Conservation (phyloP, 1,139 yeast species). For the Candida pseudoviswanathii region DNA sequence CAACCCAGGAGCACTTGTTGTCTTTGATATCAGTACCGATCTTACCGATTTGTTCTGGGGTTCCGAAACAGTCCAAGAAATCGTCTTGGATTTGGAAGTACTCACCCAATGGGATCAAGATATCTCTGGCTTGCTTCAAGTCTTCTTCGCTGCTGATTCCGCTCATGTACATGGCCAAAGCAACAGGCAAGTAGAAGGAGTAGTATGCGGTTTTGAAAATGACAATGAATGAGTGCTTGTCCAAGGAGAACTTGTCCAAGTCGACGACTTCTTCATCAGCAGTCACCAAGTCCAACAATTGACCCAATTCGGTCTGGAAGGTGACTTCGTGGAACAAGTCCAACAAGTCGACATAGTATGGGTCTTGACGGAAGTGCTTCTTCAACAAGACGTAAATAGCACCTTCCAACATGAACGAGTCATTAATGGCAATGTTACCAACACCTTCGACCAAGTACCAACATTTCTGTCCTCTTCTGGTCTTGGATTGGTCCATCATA, state of each 20-base stretch:
- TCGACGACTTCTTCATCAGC: slow-evolving; percentile 97
- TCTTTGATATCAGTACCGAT: slow-evolving; percentile 98
- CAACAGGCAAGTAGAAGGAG: slow-evolving; percentile 96
- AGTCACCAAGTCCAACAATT: slow-evolving; percentile 89
- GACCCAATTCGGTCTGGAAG: slow-evolving; percentile 97
- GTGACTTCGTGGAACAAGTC: slow-evolving; percentile 95
- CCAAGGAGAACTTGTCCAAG: slow-evolving; percentile 79
- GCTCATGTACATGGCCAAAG: slow-evolving; percentile 91
- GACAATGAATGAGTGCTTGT: slow-evolving; percentile 92
- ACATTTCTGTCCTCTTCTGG: slow-evolving; percentile 98
- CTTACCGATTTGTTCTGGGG: slow-evolving; percentile 96
- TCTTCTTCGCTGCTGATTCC: slow-evolving; percentile 73
- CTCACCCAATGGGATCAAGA: slow-evolving; percentile 93
- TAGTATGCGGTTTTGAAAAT: slow-evolving; percentile 97
- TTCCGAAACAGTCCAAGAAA: slow-evolving; percentile 94
- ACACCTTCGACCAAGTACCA: slow-evolving; percentile 88
- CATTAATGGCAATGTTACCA: slow-evolving; percentile 94
- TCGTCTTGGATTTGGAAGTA: slow-evolving; percentile 99
- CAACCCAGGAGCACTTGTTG: slow-evolving; percentile 97
- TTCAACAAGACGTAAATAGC: slow-evolving; percentile 88
- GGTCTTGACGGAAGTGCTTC: slow-evolving; percentile 80
- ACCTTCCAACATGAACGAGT: slow-evolving; percentile 95
- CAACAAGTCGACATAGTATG: slow-evolving; percentile 84
- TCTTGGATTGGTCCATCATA: slow-evolving; percentile 96
- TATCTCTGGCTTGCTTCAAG: slow-evolving; percentile 83